Base-by-base conservation (phyloP, 495 filamentous ascomycete species). In the Tuber calosporum region DNA sequence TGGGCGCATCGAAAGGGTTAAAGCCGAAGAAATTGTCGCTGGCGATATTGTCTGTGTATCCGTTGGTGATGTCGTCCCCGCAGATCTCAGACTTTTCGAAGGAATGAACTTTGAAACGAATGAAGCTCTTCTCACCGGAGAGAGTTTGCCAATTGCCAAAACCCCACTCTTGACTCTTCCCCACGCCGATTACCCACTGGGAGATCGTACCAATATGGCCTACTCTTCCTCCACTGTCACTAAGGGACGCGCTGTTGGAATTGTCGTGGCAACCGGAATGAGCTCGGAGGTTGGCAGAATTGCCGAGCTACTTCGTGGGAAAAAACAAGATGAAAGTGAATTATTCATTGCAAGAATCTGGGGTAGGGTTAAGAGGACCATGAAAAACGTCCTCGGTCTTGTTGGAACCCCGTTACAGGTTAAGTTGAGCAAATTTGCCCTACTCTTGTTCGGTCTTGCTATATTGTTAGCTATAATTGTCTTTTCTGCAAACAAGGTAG, bases 41-140 rank as follows among this genome's bases (percentile, higher is more conserved):
- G 91, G 91, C 45, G 91, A 93, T 75, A 84, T 93, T 67, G 88
- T 92, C n/a, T 83, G 86, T 42, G 81, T 92, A n/a, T 85, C 87
- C 69, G 88, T 89, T 9, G 90, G 90, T 17, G 90, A 91, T 78
- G 90, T 90, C 20, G 85, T 92, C 66, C 90, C 90, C 8, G 90
- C 90, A 8, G 90, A 93, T 82, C 78, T 89, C 72, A 84, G 88
- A 80, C 83, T 92, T 53, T 84, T 90, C 58, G 88, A 92, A 69
- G 87, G 88, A 2, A 85, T 91, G 78, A 92, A 92, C 74, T 87
- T 92, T 72, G 89, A 91, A 80, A 88, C 89, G 36, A 90, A 92
- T 76, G 90, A 92, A 80, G 89, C 91, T 40, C 84, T 92, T 17
- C 84, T 93, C 17, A 93, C 91, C 11, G 91, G 91, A n/a, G 91